These are phyloP conservation scores for Amanita rubescens DNA, from an alignment of 768 basidiomycete genomes.

Conservation along the genomic window DNA sequence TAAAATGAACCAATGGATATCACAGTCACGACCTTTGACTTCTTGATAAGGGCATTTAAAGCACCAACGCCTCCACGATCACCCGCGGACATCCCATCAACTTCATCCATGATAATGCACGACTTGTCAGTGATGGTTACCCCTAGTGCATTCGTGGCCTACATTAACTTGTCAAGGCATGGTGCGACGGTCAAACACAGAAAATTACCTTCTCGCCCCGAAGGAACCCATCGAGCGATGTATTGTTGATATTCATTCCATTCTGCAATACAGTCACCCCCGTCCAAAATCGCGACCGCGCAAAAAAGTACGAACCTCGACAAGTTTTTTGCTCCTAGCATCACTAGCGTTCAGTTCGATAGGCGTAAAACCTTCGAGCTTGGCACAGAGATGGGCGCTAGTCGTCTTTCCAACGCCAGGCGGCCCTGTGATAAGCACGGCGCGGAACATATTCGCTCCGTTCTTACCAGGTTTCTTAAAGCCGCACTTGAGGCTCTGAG, in stretches of 20 bases:
- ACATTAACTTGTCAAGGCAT: background rate
- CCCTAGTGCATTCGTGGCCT: slow-evolving; percentile 58
- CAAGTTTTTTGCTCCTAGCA: slow-evolving; percentile 89
- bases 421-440: slow-evolving; percentile 85
- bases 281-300: background rate
- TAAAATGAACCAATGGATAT: background rate
- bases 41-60: slow-evolving; percentile 85
- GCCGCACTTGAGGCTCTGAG: slow-evolving; percentile 55
- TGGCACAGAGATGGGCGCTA: slow-evolving; percentile 87
- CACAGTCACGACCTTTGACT: slow-evolving; percentile 58
- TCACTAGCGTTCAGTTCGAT: slow-evolving; percentile 98
- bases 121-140: slow-evolving; percentile 70
- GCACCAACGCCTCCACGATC: slow-evolving; percentile 97
- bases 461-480: slow-evolving; percentile 96
- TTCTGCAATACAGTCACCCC: slow-evolving; percentile 39
- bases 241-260: slow-evolving; percentile 85
- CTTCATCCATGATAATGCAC: slow-evolving; percentile 98
- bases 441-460: slow-evolving; percentile 80
- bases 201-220: slow-evolving; percentile 39
- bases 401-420: slow-evolving; percentile 99
- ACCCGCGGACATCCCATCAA: slow-evolving; percentile 98
- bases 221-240: slow-evolving; percentile 83
- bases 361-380: slow-evolving; percentile 83
- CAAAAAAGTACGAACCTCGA: slow-evolving; percentile 54
- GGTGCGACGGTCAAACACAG: background rate